Base-by-base conservation (phyloP, 1,139 yeast genomes). In the Geotrichum bryndzae region DNA sequence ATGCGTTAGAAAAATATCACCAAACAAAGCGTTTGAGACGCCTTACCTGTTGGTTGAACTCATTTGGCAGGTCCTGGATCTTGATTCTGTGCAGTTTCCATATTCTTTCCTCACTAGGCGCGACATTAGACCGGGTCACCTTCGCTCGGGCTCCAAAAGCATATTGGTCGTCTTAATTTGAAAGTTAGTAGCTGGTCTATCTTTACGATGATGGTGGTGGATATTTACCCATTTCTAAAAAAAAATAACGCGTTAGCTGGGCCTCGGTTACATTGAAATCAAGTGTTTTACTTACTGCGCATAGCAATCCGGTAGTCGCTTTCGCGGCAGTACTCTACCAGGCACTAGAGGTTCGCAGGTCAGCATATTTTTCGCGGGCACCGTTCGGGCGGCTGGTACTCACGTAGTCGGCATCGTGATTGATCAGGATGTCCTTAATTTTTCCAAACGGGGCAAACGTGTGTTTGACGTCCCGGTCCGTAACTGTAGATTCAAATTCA, bases 391-490 rank as follows among this genome's bases (percentile, higher is more conserved):
- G 1, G 23, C 22, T 23, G 23, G 22, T n/a, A 41, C 48, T 41
- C 48, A 41, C 48, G 48, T 41, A 41, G n/a, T 41, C 48, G n/a
- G 48, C 48, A 41, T 97, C 88, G 66, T 90, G 77, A 5, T 90
- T 86, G 11, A 91, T 79, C 55, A 90, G 77, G 1, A 86, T 77
- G 7, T 77, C 82, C 61, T 85, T 89, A 41, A 91, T 82, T 22
- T 81, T 79, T 0, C 97, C 97, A 74, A 77, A 90, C 65, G 78
- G 78, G 53, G 80, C 75, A 68, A 91, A 88, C 58, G 78, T 79
- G 65, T 82, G 81, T 48, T 85, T 85, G n/a, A 92, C 71, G 54
- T 89, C 92, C 18, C 84, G 74, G 68, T 89, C 96, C 0, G 83
- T 81, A 23, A 83, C 76, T 64, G 11, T 41, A 27, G 8, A 48